phyloP scores from a whole-genome alignment of 2,329 filamentous ascomycete genomes.

The Claviceps paspali region DNA sequence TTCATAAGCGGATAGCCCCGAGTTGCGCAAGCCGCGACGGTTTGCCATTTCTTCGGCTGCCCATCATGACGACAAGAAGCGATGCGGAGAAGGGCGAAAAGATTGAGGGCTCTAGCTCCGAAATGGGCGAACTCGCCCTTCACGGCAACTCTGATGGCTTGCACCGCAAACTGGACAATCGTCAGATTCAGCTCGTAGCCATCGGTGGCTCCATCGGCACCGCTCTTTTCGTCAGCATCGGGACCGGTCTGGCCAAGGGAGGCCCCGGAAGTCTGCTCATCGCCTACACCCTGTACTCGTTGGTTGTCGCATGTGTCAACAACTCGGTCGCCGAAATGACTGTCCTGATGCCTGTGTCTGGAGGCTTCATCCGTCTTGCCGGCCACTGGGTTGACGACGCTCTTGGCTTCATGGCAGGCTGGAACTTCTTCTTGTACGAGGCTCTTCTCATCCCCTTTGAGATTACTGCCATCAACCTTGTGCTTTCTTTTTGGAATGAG shows the following conservation, averaged over 20 bases:
- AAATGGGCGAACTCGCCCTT: constrained; percentile 12
- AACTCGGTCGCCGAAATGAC: constrained; percentile 53
- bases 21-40: not conserved
- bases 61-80: constrained; percentile 9
- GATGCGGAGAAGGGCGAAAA: constrained; percentile 17
- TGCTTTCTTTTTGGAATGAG: constrained; percentile 24
- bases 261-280: constrained; percentile 37
- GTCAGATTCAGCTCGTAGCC: constrained; percentile 43
- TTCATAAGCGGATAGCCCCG: not conserved
- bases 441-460: constrained; percentile 28
- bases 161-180: constrained; percentile 35
- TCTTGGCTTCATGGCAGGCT: constrained; percentile 37
- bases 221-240: constrained; percentile 47
- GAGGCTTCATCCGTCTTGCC: constrained; percentile 48
- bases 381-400: constrained; percentile 53
- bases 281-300: constrained; percentile 40
- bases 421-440: constrained; percentile 31
- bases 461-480: constrained; percentile 26
- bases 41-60: not conserved
- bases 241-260: constrained; percentile 31
- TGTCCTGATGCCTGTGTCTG: constrained; percentile 44
- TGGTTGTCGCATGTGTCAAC: constrained; percentile 45
- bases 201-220: constrained; percentile 43
- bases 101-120: constrained; percentile 11
- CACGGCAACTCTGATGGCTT: constrained; percentile 21